Evolutionary conservation across 768 basidiomycete species (phyloP).

Genomic region (Agaricus bisporus): DNA sequence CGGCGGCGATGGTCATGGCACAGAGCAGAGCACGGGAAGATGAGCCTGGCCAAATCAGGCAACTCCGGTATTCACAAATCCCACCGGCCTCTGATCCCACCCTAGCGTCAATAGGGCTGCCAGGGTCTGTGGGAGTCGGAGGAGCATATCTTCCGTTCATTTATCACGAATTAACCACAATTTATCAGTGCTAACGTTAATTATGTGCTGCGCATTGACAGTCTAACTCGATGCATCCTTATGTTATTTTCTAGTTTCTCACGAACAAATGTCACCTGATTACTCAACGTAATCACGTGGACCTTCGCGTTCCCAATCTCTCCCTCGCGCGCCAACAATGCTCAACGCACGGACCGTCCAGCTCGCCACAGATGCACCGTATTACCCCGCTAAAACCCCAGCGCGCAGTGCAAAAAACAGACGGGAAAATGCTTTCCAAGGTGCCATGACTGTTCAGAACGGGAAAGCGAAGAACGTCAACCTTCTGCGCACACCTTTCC

Average conservation of each 20-base stretch:
- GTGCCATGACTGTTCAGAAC: constrained; percentile 39
- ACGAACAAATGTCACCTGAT: background rate
- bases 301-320: background rate
- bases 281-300: background rate
- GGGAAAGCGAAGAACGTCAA: constrained; percentile 27
- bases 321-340: constrained; percentile 19
- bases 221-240: no score
- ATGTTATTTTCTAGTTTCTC: no score
- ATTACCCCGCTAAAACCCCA: constrained; percentile 46
- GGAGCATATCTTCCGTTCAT: no score
- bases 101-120: no score
- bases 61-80: no score
- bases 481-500: constrained; percentile 29
- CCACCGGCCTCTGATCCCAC: no score
- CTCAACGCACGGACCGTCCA: constrained; percentile 31
- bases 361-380: constrained; percentile 22
- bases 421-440: constrained; percentile 43
- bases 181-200: no score
- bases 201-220: no score
- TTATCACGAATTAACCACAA: no score
- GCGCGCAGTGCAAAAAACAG: constrained; percentile 37
- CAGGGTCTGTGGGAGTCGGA: no score
- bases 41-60: background rate
- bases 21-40: background rate
- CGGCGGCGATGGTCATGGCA: background rate